Evolutionary conservation across 2,329 filamentous ascomycete genomes (phyloP).

Genomic region (Calonectria pseudoturangicola): DNA sequence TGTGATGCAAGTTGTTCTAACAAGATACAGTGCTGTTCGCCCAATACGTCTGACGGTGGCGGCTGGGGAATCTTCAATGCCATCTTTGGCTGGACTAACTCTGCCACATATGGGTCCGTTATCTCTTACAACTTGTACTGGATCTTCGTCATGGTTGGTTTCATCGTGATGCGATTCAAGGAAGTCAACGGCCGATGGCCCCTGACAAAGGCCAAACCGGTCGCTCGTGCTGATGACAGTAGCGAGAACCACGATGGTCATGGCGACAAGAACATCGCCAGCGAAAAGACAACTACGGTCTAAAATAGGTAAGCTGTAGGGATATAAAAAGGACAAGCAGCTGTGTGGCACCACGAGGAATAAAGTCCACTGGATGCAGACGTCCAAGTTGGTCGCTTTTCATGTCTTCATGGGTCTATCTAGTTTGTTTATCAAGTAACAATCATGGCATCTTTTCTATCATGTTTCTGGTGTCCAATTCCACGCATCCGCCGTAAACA

Average conservation of each 20-base stretch:
- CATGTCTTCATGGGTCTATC: slow-evolving; percentile 46
- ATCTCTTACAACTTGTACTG: slow-evolving; percentile 93
- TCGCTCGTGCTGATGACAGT: slow-evolving; percentile 45
- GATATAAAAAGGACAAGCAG: slow-evolving; percentile 10
- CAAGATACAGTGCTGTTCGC: slow-evolving; percentile 81
- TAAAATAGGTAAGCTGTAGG: slow-evolving; percentile 13
- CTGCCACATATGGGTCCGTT: slow-evolving; percentile 90
- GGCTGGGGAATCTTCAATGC: slow-evolving; percentile 94
- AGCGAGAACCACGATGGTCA: slow-evolving; percentile 54
- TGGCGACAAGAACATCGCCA: slow-evolving; percentile 50
- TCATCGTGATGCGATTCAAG: slow-evolving; percentile 79
- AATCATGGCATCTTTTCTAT: slow-evolving; percentile 46
- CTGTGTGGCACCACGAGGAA: neutral
- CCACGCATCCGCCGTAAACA: slow-evolving; percentile 76
- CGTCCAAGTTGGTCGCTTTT: slow-evolving; percentile 36
- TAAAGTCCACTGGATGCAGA: slow-evolving; percentile 15
- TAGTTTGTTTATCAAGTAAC: slow-evolving; percentile 43
- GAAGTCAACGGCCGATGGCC: slow-evolving; percentile 74
- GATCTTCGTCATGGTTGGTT: slow-evolving; percentile 83
- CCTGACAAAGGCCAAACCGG: slow-evolving; percentile 61
- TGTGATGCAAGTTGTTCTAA: slow-evolving; percentile 22
- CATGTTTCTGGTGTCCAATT: slow-evolving; percentile 74
- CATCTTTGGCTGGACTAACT: slow-evolving; percentile 91
- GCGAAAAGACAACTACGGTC: slow-evolving; percentile 55
- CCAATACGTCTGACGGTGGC: slow-evolving; percentile 80